Base-by-base conservation (phyloP, 768 basidiomycete species). In the Tephrocybe sp. region DNA sequence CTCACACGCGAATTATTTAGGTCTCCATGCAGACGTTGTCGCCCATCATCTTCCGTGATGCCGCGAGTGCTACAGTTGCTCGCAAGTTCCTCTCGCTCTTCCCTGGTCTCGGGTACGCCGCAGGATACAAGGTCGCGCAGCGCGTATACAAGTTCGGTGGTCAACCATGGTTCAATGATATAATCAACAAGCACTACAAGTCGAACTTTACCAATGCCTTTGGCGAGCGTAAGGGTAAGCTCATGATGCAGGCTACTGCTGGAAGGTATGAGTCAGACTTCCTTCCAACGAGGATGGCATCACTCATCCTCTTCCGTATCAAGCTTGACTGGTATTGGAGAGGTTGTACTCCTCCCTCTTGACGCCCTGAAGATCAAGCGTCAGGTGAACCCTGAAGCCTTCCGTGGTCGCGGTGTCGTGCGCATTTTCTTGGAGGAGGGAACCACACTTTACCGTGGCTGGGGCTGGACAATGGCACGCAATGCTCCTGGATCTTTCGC, bases 281-380 rank as follows among this genome's bases (percentile, higher is more conserved):
- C 6, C 10, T 15, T 27, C 12, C 3, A 8, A 25, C 11, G 13
- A 25, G 12, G n/a, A 11, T n/a, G 6, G n/a, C 11, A 15, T 42
- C 6, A 16, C n/a, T 12, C 29, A 16, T 27, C 13, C 4, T n/a
- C 6, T 27, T 27, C 18, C 1, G 31, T 16, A n/a, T 19, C 49
- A 56, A 84, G 82, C 63, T 69, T 85, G 68, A 85, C 83, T 22
- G 83, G 79, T 57, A 97, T 99, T 57, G 95, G 95, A 63, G 95
- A 99, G 82, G 94, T 98, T 54, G 94, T 95, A 27, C 84, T 99
- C n/a, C 82, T 99, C 29, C 95, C 95, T 2, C 79, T 98, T 4
- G 95, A 99, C 63, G 94, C 83, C 19, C 84, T 99, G 65, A 99
- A 99, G 72, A 98, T 99, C 70, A 97, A 97, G 74, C 87, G 94